phyloP scores from a whole-genome alignment of 805 yeast genomes.

The Ogataea nonfermentans region DNA sequence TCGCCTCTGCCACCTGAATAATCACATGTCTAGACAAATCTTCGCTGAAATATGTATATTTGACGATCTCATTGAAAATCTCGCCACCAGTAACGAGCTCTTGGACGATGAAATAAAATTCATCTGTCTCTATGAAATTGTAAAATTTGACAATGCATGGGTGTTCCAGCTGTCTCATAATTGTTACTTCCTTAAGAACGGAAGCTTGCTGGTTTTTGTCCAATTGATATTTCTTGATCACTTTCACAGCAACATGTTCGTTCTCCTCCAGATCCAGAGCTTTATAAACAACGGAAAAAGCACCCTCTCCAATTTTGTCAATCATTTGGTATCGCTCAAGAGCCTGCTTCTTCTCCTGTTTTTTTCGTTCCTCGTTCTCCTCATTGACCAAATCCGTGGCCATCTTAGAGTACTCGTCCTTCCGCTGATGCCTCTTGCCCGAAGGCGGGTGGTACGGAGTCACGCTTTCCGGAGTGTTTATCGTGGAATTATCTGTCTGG shows the following conservation, averaged over 20 bases:
- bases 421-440: constrained; percentile 21
- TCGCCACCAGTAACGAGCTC: constrained; percentile 80
- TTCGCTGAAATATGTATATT: constrained; percentile 73
- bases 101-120: constrained; percentile 65
- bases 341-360: constrained; percentile 24
- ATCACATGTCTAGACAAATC: constrained; percentile 71
- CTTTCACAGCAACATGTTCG: constrained; percentile 50
- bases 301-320: constrained; percentile 59
- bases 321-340: constrained; percentile 41
- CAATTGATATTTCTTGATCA: constrained; percentile 67
- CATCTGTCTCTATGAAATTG: constrained; percentile 62
- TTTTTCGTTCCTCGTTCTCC: constrained; percentile 27
- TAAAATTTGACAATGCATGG: constrained; percentile 63
- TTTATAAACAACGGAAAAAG: constrained; percentile 54
- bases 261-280: constrained; percentile 41
- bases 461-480: constrained; percentile 1
- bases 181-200: constrained; percentile 75
- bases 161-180: constrained; percentile 65
- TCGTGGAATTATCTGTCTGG: not conserved
- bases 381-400: constrained; percentile 35
- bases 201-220: constrained; percentile 61
- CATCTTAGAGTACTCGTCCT: constrained; percentile 30
- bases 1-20: constrained; percentile 65
- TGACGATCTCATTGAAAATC: constrained; percentile 74
- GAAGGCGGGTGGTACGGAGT: constrained; percentile 3